Percentiles rank a stretch among this genome's conserved stretches.
phyloP scores from a whole-genome alignment of 768 basidiomycete genomes.

The Lactarius pseudohatsudake region DNA sequence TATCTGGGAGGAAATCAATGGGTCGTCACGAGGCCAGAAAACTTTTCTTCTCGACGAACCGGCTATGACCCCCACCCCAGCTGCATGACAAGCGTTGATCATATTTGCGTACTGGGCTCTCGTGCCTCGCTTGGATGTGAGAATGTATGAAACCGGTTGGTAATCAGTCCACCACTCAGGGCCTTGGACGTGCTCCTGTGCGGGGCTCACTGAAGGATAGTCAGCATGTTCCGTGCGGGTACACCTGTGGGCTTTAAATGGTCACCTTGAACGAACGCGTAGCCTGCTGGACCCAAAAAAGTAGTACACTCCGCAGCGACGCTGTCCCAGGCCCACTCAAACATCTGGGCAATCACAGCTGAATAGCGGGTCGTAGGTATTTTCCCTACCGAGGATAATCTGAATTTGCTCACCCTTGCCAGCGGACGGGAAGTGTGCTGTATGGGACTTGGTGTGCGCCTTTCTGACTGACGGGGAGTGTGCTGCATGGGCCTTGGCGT shows the following conservation, averaged over 20 bases:
- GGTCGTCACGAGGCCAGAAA: slow-evolving; percentile 34
- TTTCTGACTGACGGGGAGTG: too few relatives aligned
- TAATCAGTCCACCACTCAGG: slow-evolving; percentile 76
- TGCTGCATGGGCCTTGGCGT: not conserved
- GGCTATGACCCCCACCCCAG: slow-evolving; percentile 43
- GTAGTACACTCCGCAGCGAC: slow-evolving; percentile 62
- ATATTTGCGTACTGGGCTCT: slow-evolving; percentile 50
- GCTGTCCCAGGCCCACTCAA: slow-evolving; percentile 58
- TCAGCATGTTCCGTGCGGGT: not conserved
- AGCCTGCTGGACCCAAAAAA: slow-evolving; percentile 61
- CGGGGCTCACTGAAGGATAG: slow-evolving; percentile 42
- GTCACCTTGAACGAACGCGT: slow-evolving; percentile 67
- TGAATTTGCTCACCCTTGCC: slow-evolving; percentile 1
- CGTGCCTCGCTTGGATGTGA: slow-evolving; percentile 66
- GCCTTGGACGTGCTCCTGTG: slow-evolving; percentile 58
- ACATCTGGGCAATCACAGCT: slow-evolving; percentile 67
- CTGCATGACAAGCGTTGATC: slow-evolving; percentile 40
- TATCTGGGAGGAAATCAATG: slow-evolving; percentile 36
- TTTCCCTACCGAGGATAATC: too few relatives aligned
- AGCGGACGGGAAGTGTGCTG: not conserved
- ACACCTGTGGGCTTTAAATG: not conserved
- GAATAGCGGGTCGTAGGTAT: not conserved
- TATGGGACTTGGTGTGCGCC: not conserved
- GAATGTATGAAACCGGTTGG: slow-evolving; percentile 62
- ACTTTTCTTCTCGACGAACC: slow-evolving; percentile 30